A percentile compares a stretch with the other conserved stretches of the same genome.
Evolutionary conservation across 1,139 yeast genomes (phyloP).

Genomic region (Petasospora fabianii): DNA sequence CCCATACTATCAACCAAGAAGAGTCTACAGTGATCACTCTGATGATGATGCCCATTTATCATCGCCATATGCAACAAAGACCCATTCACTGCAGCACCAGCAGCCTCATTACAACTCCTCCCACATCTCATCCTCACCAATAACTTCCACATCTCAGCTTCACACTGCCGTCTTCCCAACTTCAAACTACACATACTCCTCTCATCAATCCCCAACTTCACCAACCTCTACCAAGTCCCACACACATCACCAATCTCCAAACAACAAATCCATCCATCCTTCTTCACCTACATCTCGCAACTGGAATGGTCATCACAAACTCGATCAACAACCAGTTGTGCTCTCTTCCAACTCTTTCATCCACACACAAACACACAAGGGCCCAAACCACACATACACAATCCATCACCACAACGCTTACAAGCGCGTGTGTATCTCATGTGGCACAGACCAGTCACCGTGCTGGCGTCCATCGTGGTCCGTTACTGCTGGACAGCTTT

Average conservation of each 20-base stretch:
- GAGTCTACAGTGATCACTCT: slow-evolving; percentile 6
- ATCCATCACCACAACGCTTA: slow-evolving; percentile 26
- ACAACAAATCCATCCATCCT: slow-evolving; percentile 5
- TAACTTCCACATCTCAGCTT: slow-evolving; percentile 9
- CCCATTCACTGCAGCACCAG: too few species aligned
- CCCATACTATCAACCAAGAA: slow-evolving; percentile 6
- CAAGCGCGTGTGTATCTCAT: slow-evolving; percentile 74
- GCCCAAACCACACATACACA: slow-evolving; percentile 27
- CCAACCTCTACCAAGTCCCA: slow-evolving; percentile 1
- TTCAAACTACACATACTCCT: slow-evolving; percentile 17
- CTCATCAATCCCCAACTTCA: slow-evolving; percentile 10
- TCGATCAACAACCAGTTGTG: slow-evolving; percentile 15
- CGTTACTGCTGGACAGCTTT: slow-evolving; percentile 78
- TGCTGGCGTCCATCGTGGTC: slow-evolving; percentile 99
- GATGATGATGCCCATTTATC: slow-evolving; percentile 5
- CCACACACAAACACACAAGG: slow-evolving; percentile 27
- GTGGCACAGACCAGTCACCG: slow-evolving; percentile 89
- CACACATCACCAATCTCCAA: neutral
- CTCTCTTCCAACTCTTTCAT: slow-evolving; percentile 21
- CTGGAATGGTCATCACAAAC: slow-evolving; percentile 19
- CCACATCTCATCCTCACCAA: slow-evolving; percentile 9
- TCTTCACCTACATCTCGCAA: slow-evolving; percentile 11
- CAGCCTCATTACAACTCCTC: too few species aligned
- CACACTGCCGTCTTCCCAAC: slow-evolving; percentile 7
- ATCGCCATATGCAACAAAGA: slow-evolving; percentile 13